Evolutionary conservation across 164 flowering plant species (phyloP).

Genomic region (Nymphaea colorata): DNA sequence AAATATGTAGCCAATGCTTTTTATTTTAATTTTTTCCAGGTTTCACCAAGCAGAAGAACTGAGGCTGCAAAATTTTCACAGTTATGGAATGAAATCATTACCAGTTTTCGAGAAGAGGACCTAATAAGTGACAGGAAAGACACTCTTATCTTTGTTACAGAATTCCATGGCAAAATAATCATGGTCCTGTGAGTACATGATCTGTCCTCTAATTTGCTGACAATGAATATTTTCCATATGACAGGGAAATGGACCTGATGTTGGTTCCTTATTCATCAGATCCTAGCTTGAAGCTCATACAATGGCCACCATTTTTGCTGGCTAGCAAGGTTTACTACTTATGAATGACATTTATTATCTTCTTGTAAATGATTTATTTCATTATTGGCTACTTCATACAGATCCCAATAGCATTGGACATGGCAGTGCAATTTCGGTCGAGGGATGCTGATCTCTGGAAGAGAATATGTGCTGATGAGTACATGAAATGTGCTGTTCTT

Average conservation of each 20-base stretch:
- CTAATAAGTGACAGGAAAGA: constrained; percentile 87
- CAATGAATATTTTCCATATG: constrained; percentile 2
- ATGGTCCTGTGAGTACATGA: background rate
- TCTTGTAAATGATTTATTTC: background rate
- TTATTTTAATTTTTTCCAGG: constrained; percentile 19
- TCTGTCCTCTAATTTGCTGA: background rate
- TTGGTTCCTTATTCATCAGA: constrained; percentile 90
- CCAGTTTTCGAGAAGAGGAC: constrained; percentile 93
- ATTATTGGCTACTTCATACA: constrained; percentile 18
- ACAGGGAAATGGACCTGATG: constrained; percentile 96
- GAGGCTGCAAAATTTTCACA: constrained; percentile 98
- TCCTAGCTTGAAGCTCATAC: constrained; percentile 71
- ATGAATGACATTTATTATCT: background rate
- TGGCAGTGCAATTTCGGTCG: constrained; percentile 77
- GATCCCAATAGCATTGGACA: constrained; percentile 95
- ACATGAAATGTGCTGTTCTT: constrained; percentile 92
- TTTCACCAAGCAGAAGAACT: constrained; percentile 64
- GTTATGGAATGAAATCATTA: constrained; percentile 91
- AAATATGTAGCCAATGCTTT: background rate
- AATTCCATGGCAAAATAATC: background rate
- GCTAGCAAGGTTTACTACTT: constrained; percentile 74
- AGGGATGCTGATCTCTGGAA: constrained; percentile 90
- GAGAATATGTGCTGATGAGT: constrained; percentile 89
- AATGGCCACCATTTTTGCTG: constrained; percentile 98
- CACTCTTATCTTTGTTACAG: background rate